A percentile compares a stretch with the other conserved stretches of the same genome.
phyloP scores from a whole-genome alignment of 371 early-diverging fungal genomes.

The Mucor velutinosus region DNA sequence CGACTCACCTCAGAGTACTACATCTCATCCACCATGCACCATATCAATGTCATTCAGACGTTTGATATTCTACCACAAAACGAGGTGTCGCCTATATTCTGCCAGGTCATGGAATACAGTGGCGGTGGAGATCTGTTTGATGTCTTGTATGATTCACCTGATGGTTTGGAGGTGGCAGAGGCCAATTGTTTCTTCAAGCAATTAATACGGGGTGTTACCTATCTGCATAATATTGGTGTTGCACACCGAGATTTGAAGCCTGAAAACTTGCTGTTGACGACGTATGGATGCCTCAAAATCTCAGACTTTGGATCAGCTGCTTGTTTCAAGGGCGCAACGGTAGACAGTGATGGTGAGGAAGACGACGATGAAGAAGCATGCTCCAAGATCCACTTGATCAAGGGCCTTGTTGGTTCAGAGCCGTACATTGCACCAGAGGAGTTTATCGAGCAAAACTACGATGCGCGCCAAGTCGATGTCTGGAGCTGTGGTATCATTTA shows the following conservation, averaged over 20 bases:
- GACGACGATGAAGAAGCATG: slow-evolving; percentile 33
- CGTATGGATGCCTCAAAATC: slow-evolving; percentile 82
- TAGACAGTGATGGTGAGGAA: slow-evolving; percentile 20
- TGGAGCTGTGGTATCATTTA: slow-evolving; percentile 58
- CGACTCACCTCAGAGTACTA: slow-evolving; percentile 68
- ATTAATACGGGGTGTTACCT: slow-evolving; percentile 65
- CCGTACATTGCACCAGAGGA: slow-evolving; percentile 63
- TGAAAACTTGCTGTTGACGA: slow-evolving; percentile 78
- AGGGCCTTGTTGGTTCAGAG: slow-evolving; percentile 53
- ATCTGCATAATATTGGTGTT: slow-evolving; percentile 68
- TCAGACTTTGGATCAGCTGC: slow-evolving; percentile 83
- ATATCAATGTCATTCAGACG: slow-evolving; percentile 67
- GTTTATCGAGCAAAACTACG: slow-evolving; percentile 39
- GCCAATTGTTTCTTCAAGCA: slow-evolving; percentile 64
- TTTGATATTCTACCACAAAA: slow-evolving; percentile 64
- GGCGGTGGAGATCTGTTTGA: slow-evolving; percentile 67
- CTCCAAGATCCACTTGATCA: slow-evolving; percentile 20
- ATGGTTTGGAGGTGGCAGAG: slow-evolving; percentile 43
- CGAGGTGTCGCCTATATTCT: slow-evolving; percentile 57
- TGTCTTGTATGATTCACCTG: slow-evolving; percentile 48
- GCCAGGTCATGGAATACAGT: slow-evolving; percentile 76
- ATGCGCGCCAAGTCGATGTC: slow-evolving; percentile 49
- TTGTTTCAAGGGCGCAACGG: slow-evolving; percentile 48
- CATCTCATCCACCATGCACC: slow-evolving; percentile 62
- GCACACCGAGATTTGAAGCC: slow-evolving; percentile 62